A percentile compares a stretch with the other conserved stretches of the same genome.
Conservation (phyloP, 805 yeast species). For the Yamadazyma insecticola region DNA sequence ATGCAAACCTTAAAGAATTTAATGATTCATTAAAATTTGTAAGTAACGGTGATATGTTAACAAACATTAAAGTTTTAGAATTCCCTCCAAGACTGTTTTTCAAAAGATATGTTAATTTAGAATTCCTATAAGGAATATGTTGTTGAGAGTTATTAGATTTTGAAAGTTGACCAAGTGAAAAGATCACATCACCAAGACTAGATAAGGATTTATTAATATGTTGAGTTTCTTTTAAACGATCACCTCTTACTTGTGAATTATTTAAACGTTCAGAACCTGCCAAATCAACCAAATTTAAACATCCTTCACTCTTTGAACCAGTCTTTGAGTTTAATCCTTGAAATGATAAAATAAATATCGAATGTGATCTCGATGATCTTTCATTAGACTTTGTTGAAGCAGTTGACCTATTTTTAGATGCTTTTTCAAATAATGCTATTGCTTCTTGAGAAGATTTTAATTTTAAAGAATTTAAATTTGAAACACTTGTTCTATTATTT, state of each 20-base stretch:
- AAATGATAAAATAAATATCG: conserved; percentile 65
- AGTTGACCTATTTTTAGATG: conserved; percentile 62
- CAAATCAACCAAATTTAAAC: conserved; percentile 76
- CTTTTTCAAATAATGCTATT: conserved; percentile 44
- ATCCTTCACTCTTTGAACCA: conserved; percentile 49
- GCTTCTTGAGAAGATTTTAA: conserved; percentile 50
- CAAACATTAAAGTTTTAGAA: conserved; percentile 91
- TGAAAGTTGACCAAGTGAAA: conserved; percentile 45
- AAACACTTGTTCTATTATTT: conserved; percentile 50
- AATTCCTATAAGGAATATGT: conserved; percentile 67
- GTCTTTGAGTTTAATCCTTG: conserved; percentile 49
- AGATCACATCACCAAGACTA: conserved; percentile 84
- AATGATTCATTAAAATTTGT: conserved; percentile 70
- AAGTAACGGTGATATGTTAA: conserved; percentile 68
- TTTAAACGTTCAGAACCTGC: conserved; percentile 91
- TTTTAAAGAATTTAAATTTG: conserved; percentile 50
- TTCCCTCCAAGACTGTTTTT: conserved; percentile 81
- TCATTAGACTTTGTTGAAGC: conserved; percentile 81
- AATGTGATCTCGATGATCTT: conserved; percentile 88
- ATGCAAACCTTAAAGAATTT: conserved; percentile 84
- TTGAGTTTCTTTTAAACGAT: conserved; percentile 79
- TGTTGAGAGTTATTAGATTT: conserved; percentile 22
- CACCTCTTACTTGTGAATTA: conserved; percentile 74
- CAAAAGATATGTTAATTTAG: conserved; percentile 74
- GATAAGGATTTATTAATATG: conserved; percentile 86